Base-by-base conservation (phyloP, 768 basidiomycete species). In the Termitomyces sp. region DNA sequence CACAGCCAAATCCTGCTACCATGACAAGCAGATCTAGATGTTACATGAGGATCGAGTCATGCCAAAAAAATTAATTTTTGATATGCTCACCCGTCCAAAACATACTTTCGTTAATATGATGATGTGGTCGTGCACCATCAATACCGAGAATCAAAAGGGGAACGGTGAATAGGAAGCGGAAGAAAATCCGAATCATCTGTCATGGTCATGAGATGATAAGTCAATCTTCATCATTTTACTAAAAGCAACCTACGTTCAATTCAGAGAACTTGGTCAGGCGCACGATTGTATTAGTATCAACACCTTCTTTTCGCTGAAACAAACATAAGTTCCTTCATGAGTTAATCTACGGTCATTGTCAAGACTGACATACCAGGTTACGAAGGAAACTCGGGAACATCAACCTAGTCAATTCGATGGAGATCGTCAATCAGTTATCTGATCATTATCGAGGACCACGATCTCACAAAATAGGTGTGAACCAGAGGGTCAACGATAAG, bases 251-350 rank as follows among this genome's bases (percentile, higher is more conserved):
- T 6, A 93, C 92, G 65, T 94, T 94, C 45, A 94, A 73, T 68
- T 94, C 90, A 42, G 90, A 88, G 69, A 91, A 93, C 65, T 87
- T 92, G 42, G 87, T 87, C 53, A 94, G 73, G 17, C 91, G 85
- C 29, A 90, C 80, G 52, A 93, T 79, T 3, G 87, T 90, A 37
- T 66, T 76, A 20, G 66, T 79, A 56, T 93, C 91, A 12, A 90
- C 86, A 4, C 83, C 83, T 69, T 88, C 82, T 17, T 64, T 65
- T 68, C 81, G 81, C 88, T 91, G 10, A 43, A 42, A 31, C 48
- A 53, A 15, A 20, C 38, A 60, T 60, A 9, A 60, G 36, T 29
- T 25, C 7, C 43, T 50, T 49, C 38, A 17, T 51, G 17, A 59
- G 45, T n/a, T 31, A 36, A 31, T 36, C 29, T 58, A 42, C 38